Percentiles rank a stretch among this genome's conserved stretches.
phyloP scores from a whole-genome alignment of 495 filamentous ascomycete genomes.

The Saxispiralis lemnorum region DNA sequence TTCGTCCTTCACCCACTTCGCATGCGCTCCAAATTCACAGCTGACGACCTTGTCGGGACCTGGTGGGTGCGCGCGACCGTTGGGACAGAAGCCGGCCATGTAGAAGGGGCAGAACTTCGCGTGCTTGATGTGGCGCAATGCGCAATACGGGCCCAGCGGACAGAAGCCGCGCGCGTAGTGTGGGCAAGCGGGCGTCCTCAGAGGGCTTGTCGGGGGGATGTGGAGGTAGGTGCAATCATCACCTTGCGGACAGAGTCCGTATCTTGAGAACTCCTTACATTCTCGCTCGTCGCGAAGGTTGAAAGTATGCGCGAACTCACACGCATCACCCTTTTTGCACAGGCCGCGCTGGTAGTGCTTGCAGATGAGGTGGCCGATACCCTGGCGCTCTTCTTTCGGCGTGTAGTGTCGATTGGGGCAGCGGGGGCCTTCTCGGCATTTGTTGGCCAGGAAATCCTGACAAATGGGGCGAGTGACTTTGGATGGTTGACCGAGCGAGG shows the following conservation, averaged over 20 bases:
- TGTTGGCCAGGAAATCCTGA: slow-evolving; percentile 59
- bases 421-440: slow-evolving; percentile 57
- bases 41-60: slow-evolving; percentile 12
- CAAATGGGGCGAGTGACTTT: slow-evolving; percentile 45
- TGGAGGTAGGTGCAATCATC: slow-evolving; percentile 95
- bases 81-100: slow-evolving; percentile 84
- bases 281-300: slow-evolving; percentile 95
- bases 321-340: slow-evolving; percentile 88
- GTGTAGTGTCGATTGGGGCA: slow-evolving; percentile 43
- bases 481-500: slow-evolving; percentile 45
- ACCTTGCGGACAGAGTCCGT: slow-evolving; percentile 84
- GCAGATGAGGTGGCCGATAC: slow-evolving; percentile 46
- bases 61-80: slow-evolving; percentile 37
- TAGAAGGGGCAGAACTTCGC: slow-evolving; percentile 63
- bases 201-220: slow-evolving; percentile 60
- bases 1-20: slow-evolving; percentile 53
- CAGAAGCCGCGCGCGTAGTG: slow-evolving; percentile 96
- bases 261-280: slow-evolving; percentile 59
- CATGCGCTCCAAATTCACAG: slow-evolving; percentile 67
- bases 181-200: slow-evolving; percentile 58
- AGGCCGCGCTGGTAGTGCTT: slow-evolving; percentile 96
- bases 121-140: slow-evolving; percentile 66
- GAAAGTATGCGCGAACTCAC: slow-evolving; percentile 96
- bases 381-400: slow-evolving; percentile 16
- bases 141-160: slow-evolving; percentile 68